These are phyloP conservation scores for Dactylorhiza incarnata DNA, from an alignment of 106 monocot species.

Conservation along the genomic window DNA sequence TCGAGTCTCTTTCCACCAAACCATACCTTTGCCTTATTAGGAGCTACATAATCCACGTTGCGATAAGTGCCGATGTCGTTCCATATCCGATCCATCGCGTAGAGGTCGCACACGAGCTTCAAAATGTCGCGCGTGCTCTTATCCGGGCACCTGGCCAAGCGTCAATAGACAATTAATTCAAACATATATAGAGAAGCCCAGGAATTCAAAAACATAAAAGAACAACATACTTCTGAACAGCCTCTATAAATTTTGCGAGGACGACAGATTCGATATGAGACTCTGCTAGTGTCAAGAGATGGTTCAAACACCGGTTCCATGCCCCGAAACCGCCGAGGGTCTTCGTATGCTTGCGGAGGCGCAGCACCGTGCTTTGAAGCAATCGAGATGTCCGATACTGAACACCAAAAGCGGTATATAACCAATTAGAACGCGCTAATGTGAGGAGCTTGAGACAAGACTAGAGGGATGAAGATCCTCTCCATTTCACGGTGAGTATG, in stretches of 20 bases:
- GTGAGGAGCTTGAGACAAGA: too few relatives aligned
- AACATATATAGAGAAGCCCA: neutral
- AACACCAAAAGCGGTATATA: too few relatives aligned
- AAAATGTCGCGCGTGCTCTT: constrained; percentile 47
- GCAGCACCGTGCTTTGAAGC: constrained; percentile 68
- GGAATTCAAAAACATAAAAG: constrained; percentile 3
- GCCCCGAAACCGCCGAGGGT: constrained; percentile 85
- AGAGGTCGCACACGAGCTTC: constrained; percentile 89
- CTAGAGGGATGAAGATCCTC: too few relatives aligned
- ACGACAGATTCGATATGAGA: constrained; percentile 93
- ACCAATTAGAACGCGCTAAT: too few relatives aligned
- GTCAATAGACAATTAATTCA: neutral
- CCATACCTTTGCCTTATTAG: constrained; percentile 94
- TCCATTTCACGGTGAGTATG: too few relatives aligned
- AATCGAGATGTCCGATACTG: constrained; percentile 91
- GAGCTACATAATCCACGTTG: constrained; percentile 91
- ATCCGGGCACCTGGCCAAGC: constrained; percentile 71
- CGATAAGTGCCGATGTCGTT: constrained; percentile 89
- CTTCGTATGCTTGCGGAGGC: constrained; percentile 73
- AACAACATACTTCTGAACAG: constrained; percentile 41
- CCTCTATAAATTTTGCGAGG: constrained; percentile 81
- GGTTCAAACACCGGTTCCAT: constrained; percentile 97
- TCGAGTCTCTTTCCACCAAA: neutral
- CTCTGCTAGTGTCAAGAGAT: constrained; percentile 85
- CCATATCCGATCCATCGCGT: constrained; percentile 94